Evolutionary conservation across 176 grass and related monocot genomes (phyloP), one percentile per base, ranked within the genome.

Genomic region (Poa annua): DNA sequence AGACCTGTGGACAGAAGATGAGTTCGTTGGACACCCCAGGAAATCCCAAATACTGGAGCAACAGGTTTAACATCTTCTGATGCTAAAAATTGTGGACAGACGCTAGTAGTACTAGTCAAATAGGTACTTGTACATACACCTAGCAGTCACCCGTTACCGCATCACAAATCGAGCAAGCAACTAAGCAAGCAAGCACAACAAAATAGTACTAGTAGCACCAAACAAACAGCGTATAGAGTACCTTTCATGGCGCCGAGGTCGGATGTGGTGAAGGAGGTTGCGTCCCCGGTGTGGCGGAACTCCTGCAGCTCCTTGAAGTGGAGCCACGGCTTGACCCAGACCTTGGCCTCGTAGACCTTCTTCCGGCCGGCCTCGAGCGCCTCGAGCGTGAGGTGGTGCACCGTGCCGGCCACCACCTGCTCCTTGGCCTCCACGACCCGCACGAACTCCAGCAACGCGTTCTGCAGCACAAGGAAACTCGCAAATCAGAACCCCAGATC

Each of bases 291-390:
- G 64, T 86, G 86, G 17, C 22, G 80, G 78, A 97, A 97, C 12
- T 93, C 95, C 88, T 94, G 88, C 34, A 97, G 95, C 80, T 94
- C 88, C 86, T 97, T 97, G 84, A 88, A 94, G 66, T 97, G 70
- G 56, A 92, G 88, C 92, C 95, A 97, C 2, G 95, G 95, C 82
- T 97, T 97, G 78, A 94, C 86, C 95, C 90, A 97, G 24, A 97
- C 92, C 88, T 97, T 94, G 25, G 95, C 95, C 86, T 97, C 90
- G 72, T 92, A 97, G 17, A 97, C 38, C 86, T 92, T 97, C 90
- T 97, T 97, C 29, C 56, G 78, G 15, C 92, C 95, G 12, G 81
- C 95, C 14, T 97, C 92, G 14, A 93, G 73, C 47, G 75, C 92
- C 88, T 94, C 95, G 59, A 98, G 47, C 26, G 92, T 98, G 76